A percentile compares a stretch with the other conserved stretches of the same genome.
phyloP scores from a whole-genome alignment of 768 basidiomycete genomes.

The Naematelia encephala region DNA sequence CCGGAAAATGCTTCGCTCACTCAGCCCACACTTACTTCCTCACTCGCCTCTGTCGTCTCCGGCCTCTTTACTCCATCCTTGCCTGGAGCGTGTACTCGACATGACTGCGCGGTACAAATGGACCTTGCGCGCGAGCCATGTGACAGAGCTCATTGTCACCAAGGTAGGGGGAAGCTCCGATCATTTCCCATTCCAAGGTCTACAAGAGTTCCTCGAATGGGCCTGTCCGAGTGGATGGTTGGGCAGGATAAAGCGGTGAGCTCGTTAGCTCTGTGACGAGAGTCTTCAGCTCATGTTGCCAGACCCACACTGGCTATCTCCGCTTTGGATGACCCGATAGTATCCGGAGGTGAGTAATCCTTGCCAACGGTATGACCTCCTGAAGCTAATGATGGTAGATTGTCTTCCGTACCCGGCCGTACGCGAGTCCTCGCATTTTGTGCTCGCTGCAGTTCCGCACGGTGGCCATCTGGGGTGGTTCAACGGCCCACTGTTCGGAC shows the following conservation, averaged over 20 bases:
- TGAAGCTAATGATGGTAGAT: conserved; percentile 1
- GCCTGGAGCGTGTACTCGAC: conserved; percentile 1
- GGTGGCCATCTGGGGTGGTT: conserved; percentile 52
- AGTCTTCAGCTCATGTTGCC: not conserved
- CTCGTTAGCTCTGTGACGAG: no score
- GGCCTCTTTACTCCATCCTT: conserved; percentile 10
- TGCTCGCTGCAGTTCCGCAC: conserved; percentile 40
- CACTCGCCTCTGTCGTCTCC: conserved; percentile 23
- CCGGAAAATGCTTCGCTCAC: conserved; percentile 37
- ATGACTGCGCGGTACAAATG: conserved; percentile 18
- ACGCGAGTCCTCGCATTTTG: conserved; percentile 40
- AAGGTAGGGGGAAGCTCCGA: conserved; percentile 41
- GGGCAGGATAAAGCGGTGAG: conserved; percentile 38
- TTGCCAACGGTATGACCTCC: no score
- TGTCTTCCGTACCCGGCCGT: conserved; percentile 27
- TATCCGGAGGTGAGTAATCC: conserved; percentile 39
- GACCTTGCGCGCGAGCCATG: conserved; percentile 27
- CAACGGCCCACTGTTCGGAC: conserved; percentile 37
- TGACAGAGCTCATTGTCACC: conserved; percentile 41
- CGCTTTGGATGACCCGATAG: conserved; percentile 51
- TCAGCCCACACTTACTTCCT: conserved; percentile 31
- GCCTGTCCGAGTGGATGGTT: conserved; percentile 43
- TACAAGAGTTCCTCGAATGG: conserved; percentile 49
- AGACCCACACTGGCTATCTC: conserved; percentile 49
- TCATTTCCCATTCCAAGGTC: conserved; percentile 45